Evolutionary conservation across 192 early-diverging fungal species (phyloP), one percentile per base, ranked within the genome.

Genomic region (Rhizophagus prolifer): DNA sequence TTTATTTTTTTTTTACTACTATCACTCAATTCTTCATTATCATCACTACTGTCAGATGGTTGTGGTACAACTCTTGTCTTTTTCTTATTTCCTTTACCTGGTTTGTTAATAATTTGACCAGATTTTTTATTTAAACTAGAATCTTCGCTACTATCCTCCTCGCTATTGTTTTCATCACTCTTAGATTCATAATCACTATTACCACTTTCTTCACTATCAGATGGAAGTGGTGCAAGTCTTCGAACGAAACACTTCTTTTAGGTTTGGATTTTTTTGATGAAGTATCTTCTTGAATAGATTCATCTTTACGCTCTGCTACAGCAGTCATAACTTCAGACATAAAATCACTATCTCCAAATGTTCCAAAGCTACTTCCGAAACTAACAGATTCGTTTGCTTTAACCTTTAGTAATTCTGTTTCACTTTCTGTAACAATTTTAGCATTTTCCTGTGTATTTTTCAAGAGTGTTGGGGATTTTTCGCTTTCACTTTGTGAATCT

Each of bases 261-360:
- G 65, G 21, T 68, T 76, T 76, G 13, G 61, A 8, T 66, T 64
- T 63, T 41, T 65, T 66, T 9, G 21, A 9, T 46, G 62, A 63
- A 14, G 13, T 12, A 26, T 38, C 34, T 10, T n/a, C 60, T 62
- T 10, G 21, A 26, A 62, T 6, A 12, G 23, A 1, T 28, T 75
- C 63, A 4, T 47, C 62, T 66, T 61, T 50, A 30, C 47, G 74
- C 8, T 66, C 74, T 8, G 58, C 38, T 23, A 75, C 38, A 19
- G 62, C 74, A 65, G 38, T 75, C 44, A 75, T 47, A 65, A 75
- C 66, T 46, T 75, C 74, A 12, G 46, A 63, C 74, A 75, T 75
- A 16, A 75, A 26, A 21, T 75, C 74, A 46, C 44, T 13, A 25
- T 34, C 54, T 30, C 26, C 31, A 9, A 58, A 34, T 28, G 26